Evolutionary conservation across 1,284 basidiomycete species (phyloP).

Genomic region (Naganishia sp.): DNA sequence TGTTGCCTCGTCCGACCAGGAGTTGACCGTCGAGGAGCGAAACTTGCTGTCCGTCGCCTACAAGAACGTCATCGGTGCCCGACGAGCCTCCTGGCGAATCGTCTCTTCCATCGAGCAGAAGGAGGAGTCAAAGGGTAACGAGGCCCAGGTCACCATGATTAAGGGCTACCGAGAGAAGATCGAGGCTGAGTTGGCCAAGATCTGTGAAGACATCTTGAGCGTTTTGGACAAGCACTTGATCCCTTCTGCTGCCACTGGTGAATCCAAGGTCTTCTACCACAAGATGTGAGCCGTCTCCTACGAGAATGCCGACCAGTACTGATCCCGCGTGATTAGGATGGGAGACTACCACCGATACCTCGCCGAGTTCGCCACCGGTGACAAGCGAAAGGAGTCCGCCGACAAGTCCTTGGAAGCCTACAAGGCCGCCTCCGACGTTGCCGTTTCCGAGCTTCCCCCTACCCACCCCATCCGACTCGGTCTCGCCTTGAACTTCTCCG

Average conservation of each 20-base stretch:
- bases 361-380: conserved; percentile 97
- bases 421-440: conserved; percentile 98
- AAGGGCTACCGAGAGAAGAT: conserved; percentile 99
- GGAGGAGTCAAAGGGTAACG: conserved; percentile 99
- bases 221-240: conserved; percentile 99
- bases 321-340: conserved; percentile 68
- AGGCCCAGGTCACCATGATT: conserved; percentile 97
- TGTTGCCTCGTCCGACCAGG: conserved; percentile 93
- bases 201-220: conserved; percentile 98
- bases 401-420: conserved; percentile 99
- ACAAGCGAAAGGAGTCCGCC: conserved; percentile 97
- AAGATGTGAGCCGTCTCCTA: conserved; percentile 72
- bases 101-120: conserved; percentile 99
- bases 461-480: conserved; percentile 99
- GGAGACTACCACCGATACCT: conserved; percentile 99
- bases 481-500: conserved; percentile 98
- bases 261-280: conserved; percentile 99
- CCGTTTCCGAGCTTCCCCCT: conserved; percentile 94
- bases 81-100: conserved; percentile 98
- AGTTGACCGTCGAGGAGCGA: conserved; percentile 98
- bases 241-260: conserved; percentile 94
- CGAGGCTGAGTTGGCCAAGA: conserved; percentile 95
- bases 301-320: not conserved
- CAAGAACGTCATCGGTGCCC: conserved; percentile 99
- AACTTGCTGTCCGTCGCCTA: conserved; percentile 98